Base-by-base conservation (phyloP, 306 rosid genomes). In the Pueraria montana region DNA sequence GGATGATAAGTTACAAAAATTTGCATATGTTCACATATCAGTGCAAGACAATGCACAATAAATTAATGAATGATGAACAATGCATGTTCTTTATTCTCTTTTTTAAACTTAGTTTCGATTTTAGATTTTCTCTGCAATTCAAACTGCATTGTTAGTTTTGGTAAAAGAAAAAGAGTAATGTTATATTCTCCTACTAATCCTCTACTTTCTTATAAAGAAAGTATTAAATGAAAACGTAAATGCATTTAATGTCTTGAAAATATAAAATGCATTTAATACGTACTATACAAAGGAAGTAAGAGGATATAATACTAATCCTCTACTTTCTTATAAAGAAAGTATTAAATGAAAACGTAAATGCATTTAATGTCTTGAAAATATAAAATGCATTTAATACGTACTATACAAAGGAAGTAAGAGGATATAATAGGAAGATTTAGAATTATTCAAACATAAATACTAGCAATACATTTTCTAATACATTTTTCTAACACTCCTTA, bases 81-180 rank as follows among this genome's bases (percentile, higher is more conserved):
- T 55, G 23, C 11, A 6, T 18, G 24, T 7, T 71, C 63, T 84
- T 82, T 56, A 52, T 63, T 46, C 64, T 70, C 36, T 74, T 65
- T 77, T 48, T 48, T 49, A 62, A 62, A 62, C 12, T 74, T 52
- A 18, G 72, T 80, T 0, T 53, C 81, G 65, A 46, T 79, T 64
- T 32, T 65, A 65, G 61, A 38, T 53, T 50, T 52, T 17, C 10
- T 73, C 74, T 77, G n/a, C 77, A 72, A 78, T 82, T 82, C 81
- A 42, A 53, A 52, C 18, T 11, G 10, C 5, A 0, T 38, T n/a
- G 6, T 49, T 21, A 21, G 36, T 77, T 61, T 62, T 69, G 71
- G 77, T 63, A 23, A 9, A 48, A 4, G 5, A 48, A 0, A 9
- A n/a, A 49, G 55, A 49, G 20, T 52, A 52, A n/a, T 52, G 2